These are phyloP conservation scores for Malania oleifera DNA, from an alignment of 164 flowering plant species.

Conservation along the genomic window DNA sequence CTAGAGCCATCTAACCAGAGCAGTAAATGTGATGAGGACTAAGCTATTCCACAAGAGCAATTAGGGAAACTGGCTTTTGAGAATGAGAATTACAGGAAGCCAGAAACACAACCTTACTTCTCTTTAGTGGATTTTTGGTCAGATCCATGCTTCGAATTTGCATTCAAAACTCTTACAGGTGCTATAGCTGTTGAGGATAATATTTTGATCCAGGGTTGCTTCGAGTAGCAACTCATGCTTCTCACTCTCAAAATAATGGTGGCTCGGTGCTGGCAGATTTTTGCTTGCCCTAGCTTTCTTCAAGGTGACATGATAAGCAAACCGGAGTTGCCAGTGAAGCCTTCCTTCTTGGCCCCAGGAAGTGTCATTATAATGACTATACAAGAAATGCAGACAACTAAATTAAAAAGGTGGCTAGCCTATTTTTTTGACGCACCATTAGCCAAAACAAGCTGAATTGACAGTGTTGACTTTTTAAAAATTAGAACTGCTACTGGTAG, in stretches of 20 bases:
- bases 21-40: neutral
- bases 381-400: too few relatives aligned
- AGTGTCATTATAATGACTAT: too few relatives aligned
- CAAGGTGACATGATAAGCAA: slow-evolving; percentile 17
- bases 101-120: slow-evolving; percentile 12
- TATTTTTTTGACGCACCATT: too few relatives aligned
- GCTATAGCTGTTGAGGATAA: slow-evolving; percentile 37
- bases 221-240: slow-evolving; percentile 18
- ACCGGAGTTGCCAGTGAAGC: neutral
- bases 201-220: slow-evolving; percentile 22
- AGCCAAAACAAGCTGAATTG: too few relatives aligned
- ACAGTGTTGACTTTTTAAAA: too few relatives aligned
- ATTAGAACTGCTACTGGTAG: too few relatives aligned
- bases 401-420: too few relatives aligned
- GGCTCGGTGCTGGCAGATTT: slow-evolving; percentile 17
- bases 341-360: neutral
- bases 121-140: slow-evolving; percentile 33
- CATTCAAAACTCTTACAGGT: slow-evolving; percentile 49
- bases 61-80: neutral
- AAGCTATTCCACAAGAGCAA: slow-evolving; percentile 7
- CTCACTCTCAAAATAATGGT: slow-evolving; percentile 3
- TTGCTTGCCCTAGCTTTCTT: slow-evolving; percentile 10
- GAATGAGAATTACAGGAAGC: slow-evolving; percentile 10
- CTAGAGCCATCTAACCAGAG: slow-evolving; percentile 6
- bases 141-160: slow-evolving; percentile 54